These are phyloP conservation scores for Agrocybe pediades DNA, from an alignment of 768 basidiomycete genomes.

Conservation along the genomic window DNA sequence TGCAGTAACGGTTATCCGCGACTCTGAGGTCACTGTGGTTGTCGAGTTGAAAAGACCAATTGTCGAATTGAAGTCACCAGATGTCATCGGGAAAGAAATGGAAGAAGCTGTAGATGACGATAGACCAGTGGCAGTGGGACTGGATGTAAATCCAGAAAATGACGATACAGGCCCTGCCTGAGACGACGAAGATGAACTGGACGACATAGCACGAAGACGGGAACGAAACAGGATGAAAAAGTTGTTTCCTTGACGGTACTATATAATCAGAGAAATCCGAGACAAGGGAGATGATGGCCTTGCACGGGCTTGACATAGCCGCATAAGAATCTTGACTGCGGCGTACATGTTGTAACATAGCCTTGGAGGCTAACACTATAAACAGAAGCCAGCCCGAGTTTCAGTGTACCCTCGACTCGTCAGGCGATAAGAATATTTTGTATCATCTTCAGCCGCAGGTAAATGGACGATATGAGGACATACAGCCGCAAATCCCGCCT, in stretches of 20 bases:
- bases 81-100: not conserved
- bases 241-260: not conserved
- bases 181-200: not conserved
- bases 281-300: not conserved
- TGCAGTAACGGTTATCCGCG: not conserved
- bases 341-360: constrained; percentile 6
- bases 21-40: not conserved
- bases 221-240: not conserved
- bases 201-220: not conserved
- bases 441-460: no score
- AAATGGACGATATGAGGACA: no score
- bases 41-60: not conserved
- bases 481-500: no score
- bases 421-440: not conserved
- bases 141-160: not conserved
- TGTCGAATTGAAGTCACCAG: not conserved
- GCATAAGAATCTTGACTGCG: not conserved
- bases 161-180: not conserved
- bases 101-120: not conserved
- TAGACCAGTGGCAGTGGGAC: not conserved
- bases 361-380: not conserved
- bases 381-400: not conserved
- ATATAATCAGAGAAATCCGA: constrained; percentile 1
- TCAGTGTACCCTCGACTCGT: not conserved
- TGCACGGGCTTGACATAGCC: constrained; percentile 1